Percentiles rank a stretch among this genome's conserved stretches.
These are phyloP conservation scores for Datura wrightii DNA, from an alignment of 257 asterid genomes.

Conservation along the genomic window DNA sequence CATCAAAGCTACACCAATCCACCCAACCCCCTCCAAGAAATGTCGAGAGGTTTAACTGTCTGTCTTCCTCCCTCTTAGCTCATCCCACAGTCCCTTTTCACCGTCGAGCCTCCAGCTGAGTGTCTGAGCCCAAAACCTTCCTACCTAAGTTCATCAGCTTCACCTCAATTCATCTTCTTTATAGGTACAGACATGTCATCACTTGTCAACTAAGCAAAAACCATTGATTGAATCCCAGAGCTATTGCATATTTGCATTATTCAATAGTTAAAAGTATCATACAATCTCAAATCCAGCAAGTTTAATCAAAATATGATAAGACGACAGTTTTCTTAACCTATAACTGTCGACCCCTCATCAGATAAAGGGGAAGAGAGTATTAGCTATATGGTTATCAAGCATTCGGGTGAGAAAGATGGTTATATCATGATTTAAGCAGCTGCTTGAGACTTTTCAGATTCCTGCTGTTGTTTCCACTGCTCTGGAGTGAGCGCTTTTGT, in stretches of 20 bases:
- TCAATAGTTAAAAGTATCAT: neutral
- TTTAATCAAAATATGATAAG: neutral
- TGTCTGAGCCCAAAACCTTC: neutral
- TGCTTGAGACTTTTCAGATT: constrained; percentile 57
- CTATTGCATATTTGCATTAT: neutral
- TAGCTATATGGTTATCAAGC: neutral
- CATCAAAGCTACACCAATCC: too few species aligned
- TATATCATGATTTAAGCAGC: constrained; percentile 42
- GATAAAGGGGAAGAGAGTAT: neutral
- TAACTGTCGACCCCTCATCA: neutral
- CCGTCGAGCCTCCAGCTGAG: neutral
- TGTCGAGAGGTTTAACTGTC: too few species aligned
- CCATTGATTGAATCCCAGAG: neutral
- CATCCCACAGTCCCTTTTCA: neutral
- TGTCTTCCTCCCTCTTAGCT: neutral
- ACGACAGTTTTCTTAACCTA: constrained; percentile 2
- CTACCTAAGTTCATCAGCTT: neutral
- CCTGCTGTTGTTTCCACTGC: constrained; percentile 76
- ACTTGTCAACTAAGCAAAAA: neutral
- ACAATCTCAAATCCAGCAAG: neutral
- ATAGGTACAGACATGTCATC: neutral
- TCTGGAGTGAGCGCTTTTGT: constrained; percentile 78
- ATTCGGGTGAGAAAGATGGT: neutral
- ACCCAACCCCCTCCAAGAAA: too few species aligned
- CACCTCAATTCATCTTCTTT: too few species aligned